These are phyloP conservation scores for Murraya paniculata DNA, from an alignment of 345 rosid species.

Conservation along the genomic window DNA sequence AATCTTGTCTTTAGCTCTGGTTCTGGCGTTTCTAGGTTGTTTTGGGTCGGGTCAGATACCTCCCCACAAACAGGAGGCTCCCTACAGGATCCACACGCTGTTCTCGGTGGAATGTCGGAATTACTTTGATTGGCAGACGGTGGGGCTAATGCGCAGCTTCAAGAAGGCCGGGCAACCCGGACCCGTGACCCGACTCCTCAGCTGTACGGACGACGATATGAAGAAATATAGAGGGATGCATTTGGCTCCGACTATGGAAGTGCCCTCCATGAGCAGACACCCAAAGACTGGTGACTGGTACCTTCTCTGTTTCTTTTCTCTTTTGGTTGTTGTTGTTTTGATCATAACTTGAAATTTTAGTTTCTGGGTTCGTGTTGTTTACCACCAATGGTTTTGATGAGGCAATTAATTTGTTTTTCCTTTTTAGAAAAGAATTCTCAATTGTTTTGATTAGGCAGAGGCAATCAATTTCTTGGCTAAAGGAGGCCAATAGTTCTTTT, in stretches of 20 bases:
- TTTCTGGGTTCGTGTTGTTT: not conserved
- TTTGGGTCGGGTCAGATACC: conserved; percentile 30
- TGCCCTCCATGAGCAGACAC: conserved; percentile 93
- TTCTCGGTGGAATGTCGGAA: conserved; percentile 96
- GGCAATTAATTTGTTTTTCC: not conserved
- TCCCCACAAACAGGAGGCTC: conserved; percentile 39
- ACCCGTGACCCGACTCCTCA: conserved; percentile 82
- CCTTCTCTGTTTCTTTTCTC: conserved; percentile 4
- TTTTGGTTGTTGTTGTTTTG: not conserved
- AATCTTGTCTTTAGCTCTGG: conserved; percentile 18
- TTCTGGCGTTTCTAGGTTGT: conserved; percentile 23
- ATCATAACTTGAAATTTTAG: not conserved
- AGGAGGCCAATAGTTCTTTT: not conserved
- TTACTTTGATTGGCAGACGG: conserved; percentile 99
- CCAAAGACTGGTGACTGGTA: conserved; percentile 95
- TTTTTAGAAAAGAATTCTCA: too few relatives aligned
- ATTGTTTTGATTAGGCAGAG: too few relatives aligned
- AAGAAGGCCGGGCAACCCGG: conserved; percentile 86
- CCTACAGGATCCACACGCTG: conserved; percentile 88
- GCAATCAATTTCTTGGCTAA: not conserved
- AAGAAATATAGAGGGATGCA: conserved; percentile 78
- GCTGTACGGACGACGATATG: conserved; percentile 89
- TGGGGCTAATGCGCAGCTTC: conserved; percentile 90
- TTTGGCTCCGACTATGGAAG: conserved; percentile 83
- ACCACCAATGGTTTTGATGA: not conserved